phyloP scores from a whole-genome alignment of 179 eudicot species.

The Gypsophila paniculata region DNA sequence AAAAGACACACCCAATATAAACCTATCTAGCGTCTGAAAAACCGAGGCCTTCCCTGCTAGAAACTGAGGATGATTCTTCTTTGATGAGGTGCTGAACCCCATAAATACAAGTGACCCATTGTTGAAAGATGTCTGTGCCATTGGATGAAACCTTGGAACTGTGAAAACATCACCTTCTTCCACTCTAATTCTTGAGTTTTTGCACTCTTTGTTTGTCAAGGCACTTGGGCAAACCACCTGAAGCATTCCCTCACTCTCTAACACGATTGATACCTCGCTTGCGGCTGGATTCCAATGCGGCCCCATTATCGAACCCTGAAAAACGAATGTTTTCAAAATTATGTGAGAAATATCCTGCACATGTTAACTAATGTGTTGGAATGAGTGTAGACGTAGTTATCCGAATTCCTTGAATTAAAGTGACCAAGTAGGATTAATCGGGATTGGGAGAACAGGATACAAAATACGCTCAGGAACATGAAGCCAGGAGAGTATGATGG shows the following conservation, averaged over 20 bases:
- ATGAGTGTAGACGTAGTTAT: no score
- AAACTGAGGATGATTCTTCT: slow-evolving; percentile 58
- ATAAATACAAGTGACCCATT: slow-evolving; percentile 60
- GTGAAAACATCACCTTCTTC: slow-evolving; percentile 74
- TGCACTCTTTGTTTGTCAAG: slow-evolving; percentile 36
- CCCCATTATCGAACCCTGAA: slow-evolving; percentile 88
- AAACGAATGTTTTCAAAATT: neutral
- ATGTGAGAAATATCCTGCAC: no score
- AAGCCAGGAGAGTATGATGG: neutral
- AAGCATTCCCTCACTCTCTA: slow-evolving; percentile 73
- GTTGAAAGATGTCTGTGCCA: slow-evolving; percentile 76
- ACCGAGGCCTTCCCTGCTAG: slow-evolving; percentile 67
- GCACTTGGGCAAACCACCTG: slow-evolving; percentile 52
- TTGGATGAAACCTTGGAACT: slow-evolving; percentile 69
- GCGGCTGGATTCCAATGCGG: slow-evolving; percentile 91
- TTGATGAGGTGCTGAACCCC: slow-evolving; percentile 65
- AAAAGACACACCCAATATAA: slow-evolving; percentile 50
- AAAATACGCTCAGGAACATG: no score
- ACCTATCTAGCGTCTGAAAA: slow-evolving; percentile 41
- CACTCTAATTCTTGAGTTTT: slow-evolving; percentile 45
- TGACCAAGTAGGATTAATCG: neutral
- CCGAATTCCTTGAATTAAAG: no score
- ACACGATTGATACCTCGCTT: slow-evolving; percentile 57
- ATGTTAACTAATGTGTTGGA: no score
- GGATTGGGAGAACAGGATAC: no score